Evolutionary conservation across 1,284 basidiomycete genomes (phyloP), one percentile per base, ranked within the genome.

Genomic region (Moniliella sp.): DNA sequence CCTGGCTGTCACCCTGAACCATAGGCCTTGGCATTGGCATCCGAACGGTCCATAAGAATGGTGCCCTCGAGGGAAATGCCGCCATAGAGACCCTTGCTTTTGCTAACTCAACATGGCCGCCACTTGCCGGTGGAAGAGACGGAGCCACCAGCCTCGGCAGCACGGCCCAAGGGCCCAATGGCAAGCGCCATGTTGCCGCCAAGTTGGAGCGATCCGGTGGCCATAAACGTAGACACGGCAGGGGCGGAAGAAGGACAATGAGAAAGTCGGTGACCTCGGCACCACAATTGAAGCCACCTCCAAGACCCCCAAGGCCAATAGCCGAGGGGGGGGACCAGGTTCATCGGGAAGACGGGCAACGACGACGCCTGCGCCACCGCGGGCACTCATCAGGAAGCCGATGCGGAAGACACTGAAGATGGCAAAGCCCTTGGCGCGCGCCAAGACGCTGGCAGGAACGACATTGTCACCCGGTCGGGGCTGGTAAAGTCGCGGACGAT

Each of bases 251-350:
- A 30, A 94, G 68, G 7, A 94, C 78, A 36, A 94, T 71, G 34
- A 97, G 65, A 51, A 94, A 93, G 56, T 97, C 91, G 1, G 88
- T 91, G 63, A 93, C 72, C 60, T 86, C 79, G 36, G 79, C 78
- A 12, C 77, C 78, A 15, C 56, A 60, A 43, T 69, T 86, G 19
- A 93, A 69, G 3, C 88, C 88, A 8, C 93, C 61, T 0, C 88
- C 88, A 8, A 59, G 48, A 25, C 62, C 62, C 3, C 79, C 88
- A n/a, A 83, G 76, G 13, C 83, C 86, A 34, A 94, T 88, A 0
- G 86, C 91, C 52, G 78, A 78, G 3, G 88, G 86, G 15, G 84
- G 75, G 28, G 80, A 83, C 83, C 84, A 94, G 28, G 33, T 19
- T 9, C 10, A n/a, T 12, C 15, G 78, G 65, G 55, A 81, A n/a